Base-by-base conservation (phyloP, 805 yeast genomes). In the Candida anglica region DNA sequence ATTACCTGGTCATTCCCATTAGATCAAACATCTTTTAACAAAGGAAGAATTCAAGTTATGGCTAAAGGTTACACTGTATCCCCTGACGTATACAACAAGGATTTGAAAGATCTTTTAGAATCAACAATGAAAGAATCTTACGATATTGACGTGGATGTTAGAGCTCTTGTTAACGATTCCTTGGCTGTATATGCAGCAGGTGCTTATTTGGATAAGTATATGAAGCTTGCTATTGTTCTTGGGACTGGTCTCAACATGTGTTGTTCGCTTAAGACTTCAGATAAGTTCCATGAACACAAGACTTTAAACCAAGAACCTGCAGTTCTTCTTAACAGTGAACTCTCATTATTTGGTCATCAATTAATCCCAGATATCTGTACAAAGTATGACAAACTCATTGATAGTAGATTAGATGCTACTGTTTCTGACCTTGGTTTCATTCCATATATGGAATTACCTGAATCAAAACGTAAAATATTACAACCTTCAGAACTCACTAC, bases 161-260 rank as follows among this genome's bases (percentile, higher is more conserved):
- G 62, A 39, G 55, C 68, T 11, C 66, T 81, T 24, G 58, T 80
- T 19, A 81, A 81, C 51, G 88, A 78, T 47, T 73, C 85, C 1
- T 67, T 78, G n/a, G 80, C 85, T 0, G 84, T 79, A 0, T 74
- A 69, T 48, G 58, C 80, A 8, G 71, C 85, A 0, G 80, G 79
- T 7, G 39, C 58, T 2, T 66, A 69, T 34, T 39, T 60, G 37
- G 65, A 62, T 37, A 43, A 50, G 14, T 42, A 47, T 39, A 56
- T 63, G 44, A 48, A 58, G 36, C 44, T 80, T 28, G 82, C 84
- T 0, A 43, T 81, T 43, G 83, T 81, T 3, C 53, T 81, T 32
- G 88, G 89, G 1, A 81, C 89, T 3, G 89, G 89, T 1, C 53
- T 76, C 34, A 81, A 81, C 44, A 52, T 75, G 22, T 75, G 77